Evolutionary conservation across 805 yeast species (phyloP).

Genomic region (Teunomyces atbi): DNA sequence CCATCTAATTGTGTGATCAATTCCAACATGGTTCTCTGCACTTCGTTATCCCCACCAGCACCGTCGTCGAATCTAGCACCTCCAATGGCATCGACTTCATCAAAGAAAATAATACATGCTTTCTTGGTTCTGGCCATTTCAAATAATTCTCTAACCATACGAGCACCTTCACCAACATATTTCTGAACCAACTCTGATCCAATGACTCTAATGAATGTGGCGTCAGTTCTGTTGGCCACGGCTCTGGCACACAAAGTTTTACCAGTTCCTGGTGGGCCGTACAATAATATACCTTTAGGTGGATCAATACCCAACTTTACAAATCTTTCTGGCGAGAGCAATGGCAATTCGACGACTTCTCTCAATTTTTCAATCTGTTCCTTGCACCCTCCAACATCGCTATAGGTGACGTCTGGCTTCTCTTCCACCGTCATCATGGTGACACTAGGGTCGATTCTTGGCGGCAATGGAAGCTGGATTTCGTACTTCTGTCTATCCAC

Average conservation of each 20-base stretch:
- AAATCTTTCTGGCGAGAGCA: constrained; percentile 93
- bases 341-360: constrained; percentile 93
- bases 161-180: constrained; percentile 99
- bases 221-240: constrained; percentile 98
- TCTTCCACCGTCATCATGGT: constrained; percentile 99
- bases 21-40: constrained; percentile 98
- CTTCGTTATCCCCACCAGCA: constrained; percentile 99
- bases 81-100: constrained; percentile 98
- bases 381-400: constrained; percentile 98
- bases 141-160: constrained; percentile 97
- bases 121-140: constrained; percentile 99
- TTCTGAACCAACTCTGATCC: constrained; percentile 98
- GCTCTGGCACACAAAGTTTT: constrained; percentile 98
- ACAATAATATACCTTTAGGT: constrained; percentile 93
- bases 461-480: constrained; percentile 96
- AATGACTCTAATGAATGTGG: constrained; percentile 96
- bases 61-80: constrained; percentile 99
- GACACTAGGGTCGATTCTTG: constrained; percentile 95
- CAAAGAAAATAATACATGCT: constrained; percentile 97
- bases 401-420: constrained; percentile 97
- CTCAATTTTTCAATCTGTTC: constrained; percentile 96
- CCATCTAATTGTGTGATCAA: constrained; percentile 97
- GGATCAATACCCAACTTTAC: constrained; percentile 98
- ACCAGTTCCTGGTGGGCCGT: constrained; percentile 99
- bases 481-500: constrained; percentile 97